Base-by-base conservation (phyloP, 345 rosid species). In the Luvunga scandens region DNA sequence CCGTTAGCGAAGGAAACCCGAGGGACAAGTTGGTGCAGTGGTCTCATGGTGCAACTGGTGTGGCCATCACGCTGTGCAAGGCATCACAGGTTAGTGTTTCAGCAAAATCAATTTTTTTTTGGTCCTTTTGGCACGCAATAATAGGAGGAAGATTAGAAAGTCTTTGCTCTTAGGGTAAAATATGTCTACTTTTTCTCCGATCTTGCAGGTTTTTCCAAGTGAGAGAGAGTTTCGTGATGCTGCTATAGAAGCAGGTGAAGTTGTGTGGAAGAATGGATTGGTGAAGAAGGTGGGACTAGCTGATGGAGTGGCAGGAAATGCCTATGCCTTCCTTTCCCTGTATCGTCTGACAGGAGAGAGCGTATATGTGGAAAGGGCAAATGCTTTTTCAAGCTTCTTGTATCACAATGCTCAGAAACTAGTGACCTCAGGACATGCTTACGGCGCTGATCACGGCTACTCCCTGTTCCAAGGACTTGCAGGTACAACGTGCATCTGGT, bases 231-330 rank as follows among this genome's bases (percentile, higher is more conserved):
- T 95, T 72, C 91, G 97, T 0, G 88, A 88, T 66, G 97, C 89
- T 2, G 97, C 99, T 0, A 89, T 92, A 81, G 99, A 95, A 84
- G 99, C 99, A 36, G 98, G 99, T 68, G 97, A 95, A 79, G 98
- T 95, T 3, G 98, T 95, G 42, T 95, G 98, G 98, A 95, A 91
- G 80, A 93, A 81, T 69, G 98, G 98, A 39, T 84, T 92, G 71
- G 88, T 87, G 80, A 93, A 93, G 81, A 92, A 92, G 80, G 91
- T 84, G 10, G 97, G 97, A 38, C 89, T 95, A 14, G 94, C 94
- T 0, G 97, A 95, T 78, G 99, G 98, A 14, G 88, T 81, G 21
- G 86, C 96, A 0, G 99, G 98, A 31, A 95, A 95, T 68, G 94
- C 98, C 1, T 93, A 92, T 6, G 90, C 94, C 13, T 92, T 93